These are phyloP conservation scores for Nissolia schottii DNA, from an alignment of 306 rosid species.

Conservation along the genomic window DNA sequence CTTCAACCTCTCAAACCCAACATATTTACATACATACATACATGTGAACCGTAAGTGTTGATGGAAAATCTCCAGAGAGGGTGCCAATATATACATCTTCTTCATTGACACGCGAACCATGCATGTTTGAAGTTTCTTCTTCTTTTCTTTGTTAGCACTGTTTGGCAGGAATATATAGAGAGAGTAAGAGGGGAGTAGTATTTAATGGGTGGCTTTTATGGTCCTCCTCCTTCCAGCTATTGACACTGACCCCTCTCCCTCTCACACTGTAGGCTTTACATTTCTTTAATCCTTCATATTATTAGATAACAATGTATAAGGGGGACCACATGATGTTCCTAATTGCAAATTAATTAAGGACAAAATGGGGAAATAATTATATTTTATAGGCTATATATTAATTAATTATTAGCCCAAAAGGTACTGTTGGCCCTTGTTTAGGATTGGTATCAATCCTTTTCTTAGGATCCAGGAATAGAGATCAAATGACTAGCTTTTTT, in stretches of 20 bases:
- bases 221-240: constrained; percentile 70
- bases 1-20: constrained; percentile 97
- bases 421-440: neutral
- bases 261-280: constrained; percentile 23
- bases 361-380: no score
- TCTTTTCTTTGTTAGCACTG: constrained; percentile 26
- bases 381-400: no score
- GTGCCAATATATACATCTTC: neutral
- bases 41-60: constrained; percentile 9
- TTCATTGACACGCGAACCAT: neutral
- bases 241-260: constrained; percentile 46
- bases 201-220: constrained; percentile 46
- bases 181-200: constrained; percentile 18
- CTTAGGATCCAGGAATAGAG: neutral
- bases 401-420: neutral
- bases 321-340: constrained; percentile 45
- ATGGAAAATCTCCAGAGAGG: constrained; percentile 15
- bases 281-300: constrained; percentile 8
- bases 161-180: constrained; percentile 6
- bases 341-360: no score
- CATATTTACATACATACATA: no score
- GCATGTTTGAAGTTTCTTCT: constrained; percentile 31
- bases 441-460: neutral
- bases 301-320: constrained; percentile 1
- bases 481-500: no score